Conservation (phyloP, 306 rosid species). For the Glycyrrhiza uralensis region DNA sequence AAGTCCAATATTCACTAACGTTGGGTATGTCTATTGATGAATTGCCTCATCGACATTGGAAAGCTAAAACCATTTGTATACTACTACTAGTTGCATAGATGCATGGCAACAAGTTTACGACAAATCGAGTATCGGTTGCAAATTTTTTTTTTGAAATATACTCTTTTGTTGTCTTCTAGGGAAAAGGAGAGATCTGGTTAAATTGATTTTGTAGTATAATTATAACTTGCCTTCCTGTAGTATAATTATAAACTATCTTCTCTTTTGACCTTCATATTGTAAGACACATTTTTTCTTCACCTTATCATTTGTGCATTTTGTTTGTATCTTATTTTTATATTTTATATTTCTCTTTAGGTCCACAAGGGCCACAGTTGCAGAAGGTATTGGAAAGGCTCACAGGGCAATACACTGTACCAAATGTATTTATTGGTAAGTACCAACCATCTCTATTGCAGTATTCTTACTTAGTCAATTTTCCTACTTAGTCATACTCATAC, state of each 20-base stretch:
- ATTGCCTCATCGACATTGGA: neutral
- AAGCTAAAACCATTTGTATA: neutral
- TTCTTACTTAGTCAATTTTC: neutral
- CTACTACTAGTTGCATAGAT: neutral
- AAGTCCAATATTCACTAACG: neutral
- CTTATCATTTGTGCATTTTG: neutral
- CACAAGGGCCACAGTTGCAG: conserved; percentile 96
- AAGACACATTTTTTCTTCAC: neutral
- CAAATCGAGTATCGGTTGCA: neutral
- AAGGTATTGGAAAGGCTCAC: conserved; percentile 84
- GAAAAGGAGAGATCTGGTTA: neutral
- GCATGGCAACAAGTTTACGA: neutral
- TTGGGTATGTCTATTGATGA: neutral
- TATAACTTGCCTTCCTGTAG: neutral
- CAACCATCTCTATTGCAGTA: conserved; percentile 1
- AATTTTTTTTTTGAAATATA: neutral
- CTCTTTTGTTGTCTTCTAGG: neutral
- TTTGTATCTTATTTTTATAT: neutral
- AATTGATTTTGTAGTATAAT: neutral
- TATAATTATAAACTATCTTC: neutral
- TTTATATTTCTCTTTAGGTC: conserved; percentile 49
- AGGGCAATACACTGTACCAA: conserved; percentile 94
- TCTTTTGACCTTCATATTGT: neutral
- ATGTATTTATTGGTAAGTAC: conserved; percentile 78
- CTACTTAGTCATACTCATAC: neutral